Evolutionary conservation across 441 rosid species (phyloP).

Genomic region (Hura crepitans): DNA sequence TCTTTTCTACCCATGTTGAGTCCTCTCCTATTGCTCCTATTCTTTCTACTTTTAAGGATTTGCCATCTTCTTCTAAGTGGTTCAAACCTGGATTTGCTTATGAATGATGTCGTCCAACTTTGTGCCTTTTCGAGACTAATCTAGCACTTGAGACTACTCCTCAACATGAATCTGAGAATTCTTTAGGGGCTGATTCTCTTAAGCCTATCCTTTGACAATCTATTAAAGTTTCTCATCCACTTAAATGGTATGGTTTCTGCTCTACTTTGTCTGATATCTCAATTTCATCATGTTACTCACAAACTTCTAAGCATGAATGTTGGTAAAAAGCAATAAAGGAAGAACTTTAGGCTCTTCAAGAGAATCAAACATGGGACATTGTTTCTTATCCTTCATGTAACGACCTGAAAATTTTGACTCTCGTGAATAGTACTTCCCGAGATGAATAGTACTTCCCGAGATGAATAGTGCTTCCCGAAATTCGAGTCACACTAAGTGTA

Average conservation of each 20-base stretch:
- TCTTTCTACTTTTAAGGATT: neutral
- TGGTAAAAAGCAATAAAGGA: slow-evolving; percentile 2
- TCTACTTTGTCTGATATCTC: neutral
- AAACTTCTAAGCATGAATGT: slow-evolving; percentile 5
- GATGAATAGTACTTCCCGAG: no score
- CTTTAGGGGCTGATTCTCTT: neutral
- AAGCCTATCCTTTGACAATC: no score
- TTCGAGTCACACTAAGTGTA: no score
- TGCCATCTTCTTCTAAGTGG: neutral
- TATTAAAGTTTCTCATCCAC: neutral
- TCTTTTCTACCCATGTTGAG: slow-evolving; percentile 8
- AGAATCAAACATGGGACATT: no score
- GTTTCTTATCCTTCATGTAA: no score
- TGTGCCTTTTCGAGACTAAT: neutral
- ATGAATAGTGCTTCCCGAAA: no score
- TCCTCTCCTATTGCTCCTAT: neutral
- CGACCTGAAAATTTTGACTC: no score
- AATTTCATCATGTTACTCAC: slow-evolving; percentile 6
- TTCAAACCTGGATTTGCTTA: neutral
- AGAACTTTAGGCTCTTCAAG: neutral
- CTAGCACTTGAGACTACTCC: neutral
- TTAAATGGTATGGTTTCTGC: neutral
- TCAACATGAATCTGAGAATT: neutral
- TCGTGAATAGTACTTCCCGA: no score
- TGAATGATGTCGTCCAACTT: neutral